phyloP scores from a whole-genome alignment of 306 rosid species.

The Oxytropis ochrocephala region DNA sequence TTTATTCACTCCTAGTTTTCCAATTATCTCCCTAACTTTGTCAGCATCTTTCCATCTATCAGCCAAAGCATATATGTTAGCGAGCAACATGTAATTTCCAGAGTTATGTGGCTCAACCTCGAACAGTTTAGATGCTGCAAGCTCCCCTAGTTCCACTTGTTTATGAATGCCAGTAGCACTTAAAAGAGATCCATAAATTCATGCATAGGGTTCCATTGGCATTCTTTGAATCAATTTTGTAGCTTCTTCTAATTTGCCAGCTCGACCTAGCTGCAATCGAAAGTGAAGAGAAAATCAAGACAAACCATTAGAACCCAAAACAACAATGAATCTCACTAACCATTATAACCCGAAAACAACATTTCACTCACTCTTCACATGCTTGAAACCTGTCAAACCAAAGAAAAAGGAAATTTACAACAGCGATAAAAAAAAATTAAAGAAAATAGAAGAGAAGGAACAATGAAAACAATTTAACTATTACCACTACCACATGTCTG shows the following conservation, averaged over 20 bases:
- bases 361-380: too few relatives aligned
- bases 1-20: constrained; percentile 41
- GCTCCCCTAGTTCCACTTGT: constrained; percentile 48
- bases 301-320: too few relatives aligned
- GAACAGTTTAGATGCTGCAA: constrained; percentile 52
- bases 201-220: constrained; percentile 62
- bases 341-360: too few relatives aligned
- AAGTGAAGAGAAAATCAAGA: too few relatives aligned
- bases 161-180: constrained; percentile 57
- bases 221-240: constrained; percentile 39
- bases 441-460: too few relatives aligned
- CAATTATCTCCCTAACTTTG: constrained; percentile 50
- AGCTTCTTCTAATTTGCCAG: constrained; percentile 61
- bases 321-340: too few relatives aligned
- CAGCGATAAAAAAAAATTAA: too few relatives aligned
- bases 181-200: constrained; percentile 62
- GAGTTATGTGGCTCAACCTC: constrained; percentile 56
- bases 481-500: too few relatives aligned
- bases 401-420: too few relatives aligned
- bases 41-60: constrained; percentile 66
- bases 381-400: too few relatives aligned
- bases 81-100: constrained; percentile 54
- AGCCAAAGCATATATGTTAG: constrained; percentile 55
- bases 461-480: too few relatives aligned
- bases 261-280: constrained; percentile 55